A percentile compares a stretch with the other conserved stretches of the same genome.
Conservation (phyloP, 768 basidiomycete species). For the Candolleomyces eurysporus region DNA sequence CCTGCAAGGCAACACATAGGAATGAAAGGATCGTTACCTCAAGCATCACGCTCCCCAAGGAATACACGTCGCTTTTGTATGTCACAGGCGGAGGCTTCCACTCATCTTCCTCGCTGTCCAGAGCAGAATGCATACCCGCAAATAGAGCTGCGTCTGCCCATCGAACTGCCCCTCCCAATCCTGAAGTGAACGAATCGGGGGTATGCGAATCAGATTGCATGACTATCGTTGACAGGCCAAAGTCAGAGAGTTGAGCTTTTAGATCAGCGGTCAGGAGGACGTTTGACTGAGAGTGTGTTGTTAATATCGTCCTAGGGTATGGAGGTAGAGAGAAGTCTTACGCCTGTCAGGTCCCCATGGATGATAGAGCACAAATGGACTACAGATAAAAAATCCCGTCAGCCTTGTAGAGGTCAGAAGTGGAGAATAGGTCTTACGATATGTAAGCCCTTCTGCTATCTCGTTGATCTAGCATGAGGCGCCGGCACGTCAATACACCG, state of each 20-base stretch:
- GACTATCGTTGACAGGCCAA: constrained; percentile 43
- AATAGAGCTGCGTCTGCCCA: constrained; percentile 48
- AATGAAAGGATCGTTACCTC: too few relatives aligned
- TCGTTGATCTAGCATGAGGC: constrained; percentile 30
- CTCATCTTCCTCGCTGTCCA: constrained; percentile 26
- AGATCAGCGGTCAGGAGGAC: constrained; percentile 41
- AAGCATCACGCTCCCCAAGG: too few relatives aligned
- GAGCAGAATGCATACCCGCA: constrained; percentile 12
- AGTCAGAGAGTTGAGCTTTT: constrained; percentile 43
- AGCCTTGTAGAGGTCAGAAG: neutral
- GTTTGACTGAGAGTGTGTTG: constrained; percentile 33
- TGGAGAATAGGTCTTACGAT: constrained; percentile 26
- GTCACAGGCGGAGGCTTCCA: constrained; percentile 7
- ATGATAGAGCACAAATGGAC: constrained; percentile 38
- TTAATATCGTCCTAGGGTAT: constrained; percentile 6
- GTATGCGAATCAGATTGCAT: constrained; percentile 28
- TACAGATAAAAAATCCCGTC: constrained; percentile 8
- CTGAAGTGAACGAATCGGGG: constrained; percentile 28
- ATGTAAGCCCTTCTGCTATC: constrained; percentile 36
- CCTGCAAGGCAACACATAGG: too few relatives aligned
- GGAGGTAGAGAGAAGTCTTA: constrained; percentile 16
- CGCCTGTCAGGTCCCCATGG: constrained; percentile 43
- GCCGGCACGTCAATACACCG: neutral
- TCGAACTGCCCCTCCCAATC: constrained; percentile 43
- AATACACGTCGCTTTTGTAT: constrained; percentile 7